These are phyloP conservation scores for Pistacia atlantica DNA, from an alignment of 345 rosid genomes.

Conservation along the genomic window DNA sequence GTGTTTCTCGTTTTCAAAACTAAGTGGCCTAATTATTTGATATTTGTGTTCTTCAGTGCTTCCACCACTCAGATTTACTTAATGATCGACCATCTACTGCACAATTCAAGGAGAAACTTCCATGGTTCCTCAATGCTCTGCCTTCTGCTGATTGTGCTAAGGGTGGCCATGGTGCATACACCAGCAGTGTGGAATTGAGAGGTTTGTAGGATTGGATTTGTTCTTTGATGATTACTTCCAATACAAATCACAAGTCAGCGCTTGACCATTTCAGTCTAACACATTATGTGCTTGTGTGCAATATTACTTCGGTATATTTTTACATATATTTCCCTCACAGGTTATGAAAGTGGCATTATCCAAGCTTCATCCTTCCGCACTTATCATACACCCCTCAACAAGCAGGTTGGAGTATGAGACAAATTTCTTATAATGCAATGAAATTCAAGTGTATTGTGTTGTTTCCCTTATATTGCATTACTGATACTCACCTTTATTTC, in stretches of 20 bases:
- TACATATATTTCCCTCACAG: conserved; percentile 39
- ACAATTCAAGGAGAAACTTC: conserved; percentile 91
- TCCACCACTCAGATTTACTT: conserved; percentile 82
- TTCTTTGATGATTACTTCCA: conserved; percentile 6
- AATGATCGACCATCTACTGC: conserved; percentile 83
- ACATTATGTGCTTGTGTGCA: not conserved
- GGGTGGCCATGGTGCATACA: conserved; percentile 99
- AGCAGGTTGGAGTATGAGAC: conserved; percentile 55
- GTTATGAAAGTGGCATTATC: conserved; percentile 71
- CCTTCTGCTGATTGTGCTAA: conserved; percentile 98
- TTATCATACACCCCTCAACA: conserved; percentile 92
- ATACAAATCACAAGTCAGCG: not conserved
- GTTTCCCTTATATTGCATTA: conserved; percentile 10
- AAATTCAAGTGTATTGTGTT: conserved; percentile 5
- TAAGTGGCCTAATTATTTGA: conserved; percentile 7
- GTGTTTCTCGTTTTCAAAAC: conserved; percentile 15
- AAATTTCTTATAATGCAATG: conserved; percentile 6
- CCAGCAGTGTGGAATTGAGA: conserved; percentile 78
- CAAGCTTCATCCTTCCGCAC: conserved; percentile 98
- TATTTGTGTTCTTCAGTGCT: conserved; percentile 66
- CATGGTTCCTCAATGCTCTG: conserved; percentile 91
- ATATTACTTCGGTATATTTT: not conserved
- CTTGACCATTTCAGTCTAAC: not conserved
- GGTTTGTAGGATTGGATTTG: conserved; percentile 48
- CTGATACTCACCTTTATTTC: conserved; percentile 8